Percentiles rank a stretch among this genome's conserved stretches.
Conservation (phyloP, 768 basidiomycete genomes). For the Phylloporus sp. region DNA sequence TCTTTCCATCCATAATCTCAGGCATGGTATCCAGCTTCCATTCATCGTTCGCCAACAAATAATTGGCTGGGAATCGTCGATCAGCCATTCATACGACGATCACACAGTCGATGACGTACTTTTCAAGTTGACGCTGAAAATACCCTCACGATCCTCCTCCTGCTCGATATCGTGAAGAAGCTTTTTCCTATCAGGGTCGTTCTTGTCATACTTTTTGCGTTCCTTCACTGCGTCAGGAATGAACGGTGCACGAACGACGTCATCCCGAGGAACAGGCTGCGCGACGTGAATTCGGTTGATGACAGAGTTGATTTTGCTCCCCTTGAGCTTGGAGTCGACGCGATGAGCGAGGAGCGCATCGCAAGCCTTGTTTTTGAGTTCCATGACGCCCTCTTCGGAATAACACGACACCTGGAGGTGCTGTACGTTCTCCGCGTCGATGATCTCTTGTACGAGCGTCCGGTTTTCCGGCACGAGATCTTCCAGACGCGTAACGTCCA, state of each 20-base stretch:
- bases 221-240: constrained; percentile 82
- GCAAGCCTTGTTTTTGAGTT: constrained; percentile 91
- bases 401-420: constrained; percentile 87
- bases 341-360: constrained; percentile 93
- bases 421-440: constrained; percentile 63
- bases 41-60: constrained; percentile 78
- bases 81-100: constrained; percentile 1
- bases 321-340: constrained; percentile 91
- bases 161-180: constrained; percentile 79
- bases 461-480: constrained; percentile 75
- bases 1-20: constrained; percentile 99
- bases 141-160: constrained; percentile 85
- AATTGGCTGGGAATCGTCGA: constrained; percentile 64
- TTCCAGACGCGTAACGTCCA: constrained; percentile 85
- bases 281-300: constrained; percentile 97
- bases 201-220: constrained; percentile 79
- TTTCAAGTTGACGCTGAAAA: constrained; percentile 86
- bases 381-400: constrained; percentile 97
- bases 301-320: constrained; percentile 86
- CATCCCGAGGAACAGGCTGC: constrained; percentile 84
- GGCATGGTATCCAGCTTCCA: constrained; percentile 98
- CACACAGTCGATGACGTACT: constrained; percentile 41
- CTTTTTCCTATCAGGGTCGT: constrained; percentile 69
- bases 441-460: constrained; percentile 82
- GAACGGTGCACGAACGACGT: constrained; percentile 80